Evolutionary conservation across 2,329 filamentous ascomycete species (phyloP), one percentile per base, ranked within the genome.

Genomic region (Albophoma yamanashiensis): DNA sequence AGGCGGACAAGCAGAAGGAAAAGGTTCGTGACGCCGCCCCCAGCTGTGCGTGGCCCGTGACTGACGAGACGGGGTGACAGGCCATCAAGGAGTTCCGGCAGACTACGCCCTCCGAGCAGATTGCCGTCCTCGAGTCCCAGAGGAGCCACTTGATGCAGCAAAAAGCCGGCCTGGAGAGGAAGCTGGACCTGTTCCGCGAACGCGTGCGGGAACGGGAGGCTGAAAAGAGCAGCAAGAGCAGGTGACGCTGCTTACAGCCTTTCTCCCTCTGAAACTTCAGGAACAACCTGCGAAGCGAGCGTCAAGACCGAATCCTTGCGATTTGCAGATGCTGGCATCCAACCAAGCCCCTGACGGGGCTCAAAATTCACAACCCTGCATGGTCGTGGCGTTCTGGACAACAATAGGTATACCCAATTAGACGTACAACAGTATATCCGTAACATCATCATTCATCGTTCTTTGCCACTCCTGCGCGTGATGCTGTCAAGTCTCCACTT

Each of bases 1-100:
- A 81, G 69, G 74, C 74, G 56, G 76, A 79, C 61, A 71, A 75
- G 61, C 77, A 82, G 63, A 79, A 75, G 64, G 69, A 73, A 62
- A 69, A 78, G 66, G 78, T 79, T 61, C 4, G 50, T 7, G 36
- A 0, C 27, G 15, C 47, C 17, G 8, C 34, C 12, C 5, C 11
- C 15, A 17, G 20, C 47, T 22, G 17, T 14, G 8, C 17, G 9
- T 27, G 17, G 2, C 12, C 27, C n/a, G 47, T 11, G 3, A 20
- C 47, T 52, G 7, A 52, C 12, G 12, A 20, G 1, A 31, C n/a
- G n/a, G n/a, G 27, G 7, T 9, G 17, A 36, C 15, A 75, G 73
- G 68, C 68, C 11, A 71, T 75, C 31, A 63, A 68, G 27, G 66
- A 74, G 55, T 75, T 81, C 62, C 68, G 75, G 42, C 70, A 74